phyloP scores from a whole-genome alignment of 169 alveolate genomes.

The Condylostoma magnum region DNA sequence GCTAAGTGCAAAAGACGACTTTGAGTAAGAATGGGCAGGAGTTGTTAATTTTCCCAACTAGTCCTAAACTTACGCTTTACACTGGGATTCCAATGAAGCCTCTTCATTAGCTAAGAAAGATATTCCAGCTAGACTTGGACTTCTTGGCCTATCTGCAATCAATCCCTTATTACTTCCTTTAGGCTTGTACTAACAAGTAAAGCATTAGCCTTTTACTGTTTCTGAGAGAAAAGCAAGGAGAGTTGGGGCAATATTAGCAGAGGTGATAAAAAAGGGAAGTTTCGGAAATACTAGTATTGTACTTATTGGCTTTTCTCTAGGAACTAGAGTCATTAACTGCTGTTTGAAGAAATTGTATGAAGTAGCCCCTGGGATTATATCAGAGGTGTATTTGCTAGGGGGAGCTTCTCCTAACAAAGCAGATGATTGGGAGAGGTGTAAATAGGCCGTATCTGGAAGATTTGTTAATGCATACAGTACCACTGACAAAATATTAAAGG shows the following conservation, averaged over 20 bases:
- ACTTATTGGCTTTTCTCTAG: constrained; percentile 8
- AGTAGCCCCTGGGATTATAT: not conserved
- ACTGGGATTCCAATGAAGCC: constrained; percentile 25
- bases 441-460: constrained; percentile 1
- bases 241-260: not conserved
- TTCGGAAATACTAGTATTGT: not conserved
- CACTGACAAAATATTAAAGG: constrained; percentile 1
- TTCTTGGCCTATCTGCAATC: not conserved
- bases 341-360: constrained; percentile 4
- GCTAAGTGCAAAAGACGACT: constrained; percentile 16
- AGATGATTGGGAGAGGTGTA: constrained; percentile 3
- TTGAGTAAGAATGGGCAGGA: not conserved
- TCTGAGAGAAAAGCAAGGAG: not conserved
- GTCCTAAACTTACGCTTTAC: constrained; percentile 5
- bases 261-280: not conserved
- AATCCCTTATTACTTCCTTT: not conserved
- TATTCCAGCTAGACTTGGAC: not conserved
- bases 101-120: not conserved
- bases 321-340: not conserved
- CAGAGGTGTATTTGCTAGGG: constrained; percentile 3
- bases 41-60: not conserved
- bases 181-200: not conserved
- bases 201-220: not conserved
- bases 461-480: constrained; percentile 1
- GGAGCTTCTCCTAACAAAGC: constrained; percentile 15